phyloP scores from a whole-genome alignment of 352 stramenopile species.

The Globisporangium mamillatum region DNA sequence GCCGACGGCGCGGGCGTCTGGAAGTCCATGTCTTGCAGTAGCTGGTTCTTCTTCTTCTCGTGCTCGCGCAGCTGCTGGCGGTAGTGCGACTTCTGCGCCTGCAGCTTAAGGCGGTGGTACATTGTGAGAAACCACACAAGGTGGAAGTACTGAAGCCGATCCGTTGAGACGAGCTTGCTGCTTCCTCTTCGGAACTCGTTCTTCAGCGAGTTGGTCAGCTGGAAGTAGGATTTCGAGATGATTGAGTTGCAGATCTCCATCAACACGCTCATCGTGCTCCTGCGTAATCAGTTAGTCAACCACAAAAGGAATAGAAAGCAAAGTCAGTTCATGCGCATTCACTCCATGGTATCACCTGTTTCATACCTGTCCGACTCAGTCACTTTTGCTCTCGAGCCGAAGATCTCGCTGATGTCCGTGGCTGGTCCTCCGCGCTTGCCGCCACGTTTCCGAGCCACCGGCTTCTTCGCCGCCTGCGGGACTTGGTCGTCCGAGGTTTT shows the following conservation, averaged over 20 bases:
- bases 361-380: slow-evolving; percentile 58
- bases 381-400: slow-evolving; percentile 61
- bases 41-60: slow-evolving; percentile 49
- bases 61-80: slow-evolving; percentile 49
- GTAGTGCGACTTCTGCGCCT: slow-evolving; percentile 66
- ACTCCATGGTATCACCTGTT: neutral
- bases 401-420: slow-evolving; percentile 75
- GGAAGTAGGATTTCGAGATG: slow-evolving; percentile 76
- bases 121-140: slow-evolving; percentile 82
- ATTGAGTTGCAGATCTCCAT: slow-evolving; percentile 72
- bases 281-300: slow-evolving; percentile 13
- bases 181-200: slow-evolving; percentile 84
- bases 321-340: slow-evolving; percentile 1
- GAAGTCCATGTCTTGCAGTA: slow-evolving; percentile 57
- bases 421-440: slow-evolving; percentile 41
- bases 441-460: slow-evolving; percentile 34
- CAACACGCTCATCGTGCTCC: slow-evolving; percentile 62
- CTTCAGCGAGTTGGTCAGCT: slow-evolving; percentile 85
- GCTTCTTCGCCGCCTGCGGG: slow-evolving; percentile 69
- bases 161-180: slow-evolving; percentile 75
- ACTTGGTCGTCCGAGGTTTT: slow-evolving; percentile 73
- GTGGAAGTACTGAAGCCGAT: slow-evolving; percentile 89
- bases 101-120: slow-evolving; percentile 79
- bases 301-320: slow-evolving; percentile 4
- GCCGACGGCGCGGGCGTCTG: slow-evolving; percentile 32